Conservation (phyloP, 2,329 filamentous ascomycete genomes). For the Exophiala sp. region DNA sequence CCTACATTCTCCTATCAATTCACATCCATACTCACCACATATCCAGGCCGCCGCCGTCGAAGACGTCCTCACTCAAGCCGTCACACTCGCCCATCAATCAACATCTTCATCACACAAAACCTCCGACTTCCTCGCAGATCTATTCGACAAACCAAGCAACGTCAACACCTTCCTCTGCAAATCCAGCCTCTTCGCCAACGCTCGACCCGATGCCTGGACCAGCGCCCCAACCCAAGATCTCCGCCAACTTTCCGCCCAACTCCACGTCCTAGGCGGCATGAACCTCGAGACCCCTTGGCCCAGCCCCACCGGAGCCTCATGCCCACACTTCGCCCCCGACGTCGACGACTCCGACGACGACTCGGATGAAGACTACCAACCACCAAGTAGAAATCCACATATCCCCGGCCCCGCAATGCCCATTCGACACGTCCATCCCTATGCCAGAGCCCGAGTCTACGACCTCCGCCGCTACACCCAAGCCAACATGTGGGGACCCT, state of each 20-base stretch:
- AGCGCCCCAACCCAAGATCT: constrained; percentile 40
- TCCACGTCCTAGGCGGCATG: constrained; percentile 68
- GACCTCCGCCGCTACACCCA: constrained; percentile 67
- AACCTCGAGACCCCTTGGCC: constrained; percentile 43
- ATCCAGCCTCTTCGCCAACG: constrained; percentile 62
- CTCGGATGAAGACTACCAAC: background rate
- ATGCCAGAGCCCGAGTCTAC: constrained; percentile 67
- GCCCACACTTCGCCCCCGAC: constrained; percentile 3
- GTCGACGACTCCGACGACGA: background rate
- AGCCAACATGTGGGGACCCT: constrained; percentile 67
- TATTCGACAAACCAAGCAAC: constrained; percentile 46
- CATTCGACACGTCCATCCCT: constrained; percentile 48
- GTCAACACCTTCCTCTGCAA: constrained; percentile 60
- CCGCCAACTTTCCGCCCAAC: constrained; percentile 65
- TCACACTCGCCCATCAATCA: constrained; percentile 46
- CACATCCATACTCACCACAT: constrained; percentile 23
- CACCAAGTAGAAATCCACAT: background rate
- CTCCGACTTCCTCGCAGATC: constrained; percentile 34
- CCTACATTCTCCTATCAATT: constrained; percentile 11
- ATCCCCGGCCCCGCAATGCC: constrained; percentile 1
- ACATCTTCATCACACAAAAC: constrained; percentile 45
- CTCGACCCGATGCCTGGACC: constrained; percentile 43
- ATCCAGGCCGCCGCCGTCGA: constrained; percentile 26
- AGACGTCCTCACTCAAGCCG: constrained; percentile 25
- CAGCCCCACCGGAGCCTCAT: constrained; percentile 1